Base-by-base conservation (phyloP, 352 stramenopile genomes). In the Phytophthora citrophthora region DNA sequence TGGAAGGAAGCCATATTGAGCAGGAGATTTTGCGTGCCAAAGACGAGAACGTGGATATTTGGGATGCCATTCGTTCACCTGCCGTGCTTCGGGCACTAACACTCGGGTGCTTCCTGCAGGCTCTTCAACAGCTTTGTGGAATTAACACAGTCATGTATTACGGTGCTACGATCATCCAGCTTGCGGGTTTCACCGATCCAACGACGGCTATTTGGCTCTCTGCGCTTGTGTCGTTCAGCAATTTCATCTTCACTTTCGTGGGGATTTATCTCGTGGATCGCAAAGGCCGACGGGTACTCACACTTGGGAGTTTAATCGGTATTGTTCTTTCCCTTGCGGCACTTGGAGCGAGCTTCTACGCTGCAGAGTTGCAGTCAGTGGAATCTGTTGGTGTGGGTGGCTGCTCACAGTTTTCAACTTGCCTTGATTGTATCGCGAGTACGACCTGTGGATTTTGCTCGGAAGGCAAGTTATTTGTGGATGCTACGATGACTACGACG, bases 141-240 rank as follows among this genome's bases (percentile, higher is more conserved):
- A 94, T 95, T 69, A 95, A 95, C 60, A 95, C 84, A 1, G 86
- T 93, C 59, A 95, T 96, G 86, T 96, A 94, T 59, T 95, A 93
- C 53, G 85, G 86, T 24, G 86, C 83, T 15, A 90, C 76, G 1
- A 92, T 96, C 51, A 87, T 96, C 56, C 84, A 91, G 56, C 73
- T 94, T 46, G 88, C 88, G 4, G 88, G 86, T 4, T 96, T 96
- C 46, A 76, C 73, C 13, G 72, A 93, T 31, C 64, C 76, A 36
- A 68, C 80, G 5, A 92, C 81, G 6, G 88, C 88, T 1, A 90
- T 94, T 64, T 94, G 83, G 84, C 77, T 96, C 23, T 79, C 86
- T 12, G 81, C 86, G 5, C 72, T 93, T 11, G 82, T 94, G 27
- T 72, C 68, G 5, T 76, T 72, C 36, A 76, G 68, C 38, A 76